Percentiles rank a stretch among this genome's conserved stretches.
These are phyloP conservation scores for Saccharomycopsis malanga DNA, from an alignment of 805 yeast genomes.

Conservation along the genomic window DNA sequence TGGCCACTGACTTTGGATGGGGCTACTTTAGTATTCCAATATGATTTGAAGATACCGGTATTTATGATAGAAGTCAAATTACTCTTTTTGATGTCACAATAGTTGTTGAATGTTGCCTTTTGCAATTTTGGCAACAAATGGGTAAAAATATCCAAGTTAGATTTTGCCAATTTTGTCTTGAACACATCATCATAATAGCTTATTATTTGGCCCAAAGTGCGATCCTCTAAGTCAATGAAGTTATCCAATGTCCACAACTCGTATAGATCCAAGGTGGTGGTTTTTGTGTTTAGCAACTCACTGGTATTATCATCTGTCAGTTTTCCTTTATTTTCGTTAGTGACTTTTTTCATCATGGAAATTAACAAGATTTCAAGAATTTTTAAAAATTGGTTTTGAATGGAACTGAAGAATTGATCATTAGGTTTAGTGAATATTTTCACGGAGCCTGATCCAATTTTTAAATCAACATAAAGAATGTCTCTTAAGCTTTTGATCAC, in stretches of 20 bases:
- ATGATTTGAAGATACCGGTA: slow-evolving; percentile 34
- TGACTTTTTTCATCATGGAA: slow-evolving; percentile 26
- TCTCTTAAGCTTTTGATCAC: slow-evolving; percentile 30
- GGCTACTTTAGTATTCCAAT: slow-evolving; percentile 36
- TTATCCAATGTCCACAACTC: slow-evolving; percentile 23
- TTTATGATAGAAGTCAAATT: slow-evolving; percentile 34
- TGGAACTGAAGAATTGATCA: slow-evolving; percentile 26
- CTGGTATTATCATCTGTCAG: background rate
- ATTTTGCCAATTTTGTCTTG: slow-evolving; percentile 31
- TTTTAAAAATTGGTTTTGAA: slow-evolving; percentile 31
- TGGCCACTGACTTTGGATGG: slow-evolving; percentile 39
- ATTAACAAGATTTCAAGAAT: slow-evolving; percentile 31
- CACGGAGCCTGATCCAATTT: slow-evolving; percentile 12
- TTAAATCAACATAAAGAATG: slow-evolving; percentile 17
- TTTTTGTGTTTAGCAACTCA: slow-evolving; percentile 4
- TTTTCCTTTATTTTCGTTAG: slow-evolving; percentile 18
- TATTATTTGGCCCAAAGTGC: slow-evolving; percentile 42
- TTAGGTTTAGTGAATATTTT: slow-evolving; percentile 30
- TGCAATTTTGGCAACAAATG: slow-evolving; percentile 39
- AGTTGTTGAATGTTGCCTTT: slow-evolving; percentile 46
- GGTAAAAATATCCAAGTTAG: slow-evolving; percentile 36
- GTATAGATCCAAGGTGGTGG: slow-evolving; percentile 18
- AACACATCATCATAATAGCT: slow-evolving; percentile 45
- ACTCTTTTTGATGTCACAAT: slow-evolving; percentile 41
- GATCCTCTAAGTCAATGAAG: slow-evolving; percentile 34